These are phyloP conservation scores for Spongiforma sp. DNA, from an alignment of 1,284 basidiomycete genomes.

Conservation along the genomic window DNA sequence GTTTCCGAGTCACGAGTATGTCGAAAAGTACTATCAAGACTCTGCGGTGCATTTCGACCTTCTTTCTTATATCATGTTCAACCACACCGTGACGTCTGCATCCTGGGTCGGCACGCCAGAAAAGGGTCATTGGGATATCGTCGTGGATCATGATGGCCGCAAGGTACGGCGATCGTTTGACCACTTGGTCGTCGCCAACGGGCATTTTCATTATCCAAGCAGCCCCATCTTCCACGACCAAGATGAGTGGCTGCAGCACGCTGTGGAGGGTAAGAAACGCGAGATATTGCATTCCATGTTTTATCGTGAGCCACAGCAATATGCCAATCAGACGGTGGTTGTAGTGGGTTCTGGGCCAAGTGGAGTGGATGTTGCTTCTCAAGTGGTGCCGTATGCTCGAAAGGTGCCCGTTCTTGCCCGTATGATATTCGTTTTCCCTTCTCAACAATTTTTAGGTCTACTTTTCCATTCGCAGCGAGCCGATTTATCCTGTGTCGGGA, in stretches of 20 bases:
- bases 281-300: constrained; percentile 59
- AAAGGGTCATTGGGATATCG: constrained; percentile 51
- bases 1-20: constrained; percentile 52
- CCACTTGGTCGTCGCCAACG: constrained; percentile 59
- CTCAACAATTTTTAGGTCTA: constrained; percentile 42
- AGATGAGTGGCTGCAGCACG: constrained; percentile 49
- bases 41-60: constrained; percentile 48
- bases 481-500: constrained; percentile 31
- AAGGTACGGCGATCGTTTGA: constrained; percentile 42
- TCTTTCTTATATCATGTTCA: constrained; percentile 45
- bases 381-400: constrained; percentile 45
- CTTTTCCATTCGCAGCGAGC: constrained; percentile 43
- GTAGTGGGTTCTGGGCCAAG: constrained; percentile 59
- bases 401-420: constrained; percentile 39
- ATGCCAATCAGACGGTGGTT: constrained; percentile 48
- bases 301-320: constrained; percentile 54
- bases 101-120: constrained; percentile 49
- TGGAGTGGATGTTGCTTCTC: constrained; percentile 51
- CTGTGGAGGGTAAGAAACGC: constrained; percentile 31
- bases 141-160: constrained; percentile 24
- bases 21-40: constrained; percentile 52
- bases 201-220: constrained; percentile 54
- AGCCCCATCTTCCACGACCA: constrained; percentile 51
- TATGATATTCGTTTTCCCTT: background rate
- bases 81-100: constrained; percentile 50